Base-by-base conservation (phyloP, 768 basidiomycete genomes). In the Psilocybe cubensis region DNA sequence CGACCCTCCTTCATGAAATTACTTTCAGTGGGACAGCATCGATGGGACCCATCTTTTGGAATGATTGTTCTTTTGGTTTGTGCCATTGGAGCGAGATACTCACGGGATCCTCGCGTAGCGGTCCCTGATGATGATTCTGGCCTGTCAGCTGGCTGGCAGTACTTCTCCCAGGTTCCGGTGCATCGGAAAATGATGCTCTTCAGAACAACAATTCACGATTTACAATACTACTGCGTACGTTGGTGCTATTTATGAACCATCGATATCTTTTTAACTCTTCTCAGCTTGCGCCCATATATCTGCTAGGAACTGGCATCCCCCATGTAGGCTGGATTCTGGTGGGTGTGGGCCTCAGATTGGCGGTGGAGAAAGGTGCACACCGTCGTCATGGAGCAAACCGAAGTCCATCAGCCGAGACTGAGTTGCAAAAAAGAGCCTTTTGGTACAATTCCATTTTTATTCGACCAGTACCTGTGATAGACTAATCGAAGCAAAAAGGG, bases 201-300 rank as follows among this genome's bases (percentile, higher is more conserved):
- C 0, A 78, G 80, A 9, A 82, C 88, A 1, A 75, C 79, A 4
- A 63, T 94, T 53, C 84, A 85, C 66, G 90, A 92, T 62, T 71
- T 95, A 23, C 92, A 95, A 68, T 79, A 78, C 20, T 85, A 84
- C 64, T 78, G 79, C 64, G 86, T 87, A 66, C 56, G 82, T 67
- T n/a, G n/a, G 31, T 12, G 7, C 41, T 41, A 44, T 38, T 33
- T 28, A 17, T 52, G 43, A 25, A 45, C 38, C 23, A 18, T 54
- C 29, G 58, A 6, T 58, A 11, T 42, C 11, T 12, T 17, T n/a
- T 11, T 46, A 25, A 18, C 27, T 51, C 23, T 21, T 27, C 14
- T 50, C 56, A 74, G 73, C 65, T 73, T 31, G 65, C 70, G 12
- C 68, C 70, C 27, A 46, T 70, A n/a, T 70, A 67, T 57, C 76